Evolutionary conservation across 139 green algal species (phyloP), one percentile per base, ranked within the genome.

Genomic region (Zygnema circumcarinatum): DNA sequence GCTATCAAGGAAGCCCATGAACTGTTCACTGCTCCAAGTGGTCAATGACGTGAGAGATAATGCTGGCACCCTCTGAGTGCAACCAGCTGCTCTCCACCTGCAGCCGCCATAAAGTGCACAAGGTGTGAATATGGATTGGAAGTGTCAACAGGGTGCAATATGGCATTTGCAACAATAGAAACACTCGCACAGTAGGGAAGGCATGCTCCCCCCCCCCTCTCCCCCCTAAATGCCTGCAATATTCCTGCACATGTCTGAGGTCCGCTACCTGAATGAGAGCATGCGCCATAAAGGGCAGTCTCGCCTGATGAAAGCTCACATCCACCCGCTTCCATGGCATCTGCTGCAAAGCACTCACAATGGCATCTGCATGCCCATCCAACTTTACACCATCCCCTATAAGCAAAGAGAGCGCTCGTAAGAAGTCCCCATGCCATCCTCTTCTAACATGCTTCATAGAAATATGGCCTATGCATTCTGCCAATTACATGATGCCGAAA

Each of bases 11-110:
- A n/a, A n/a, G n/a, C n/a, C n/a, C n/a, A n/a, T n/a, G n/a, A n/a
- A n/a, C n/a, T n/a, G n/a, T 62, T 78, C 69, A 78, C 69, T 52
- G 11, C 11, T 78, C 69, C 11, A 78, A 20, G 36, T 78, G 7
- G 36, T 78, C 69, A 78, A 78, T 78, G 3, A 78, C 69, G 16
- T 78, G 69, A 22, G 7, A 20, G 16, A 78, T 78, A 52, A 78
- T 16, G 11, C 69, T 41, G 7, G 7, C 69, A 38, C 69, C 69
- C 7, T 78, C 69, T 52, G 69, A 78, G 16, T 78, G 69, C 11
- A 78, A 38, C 69, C 69, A 78, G 69, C 35, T 41, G 36, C 35
- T 78, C 69, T 78, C 16, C 16, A 78, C 69, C 69, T 78, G 69
- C 69, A 7, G 11, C 35, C 35, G 16, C 69, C 11, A 25, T n/a